Base-by-base conservation (phyloP, 371 early-diverging fungal species). In the Amoeboaphelidium protococcarum region DNA sequence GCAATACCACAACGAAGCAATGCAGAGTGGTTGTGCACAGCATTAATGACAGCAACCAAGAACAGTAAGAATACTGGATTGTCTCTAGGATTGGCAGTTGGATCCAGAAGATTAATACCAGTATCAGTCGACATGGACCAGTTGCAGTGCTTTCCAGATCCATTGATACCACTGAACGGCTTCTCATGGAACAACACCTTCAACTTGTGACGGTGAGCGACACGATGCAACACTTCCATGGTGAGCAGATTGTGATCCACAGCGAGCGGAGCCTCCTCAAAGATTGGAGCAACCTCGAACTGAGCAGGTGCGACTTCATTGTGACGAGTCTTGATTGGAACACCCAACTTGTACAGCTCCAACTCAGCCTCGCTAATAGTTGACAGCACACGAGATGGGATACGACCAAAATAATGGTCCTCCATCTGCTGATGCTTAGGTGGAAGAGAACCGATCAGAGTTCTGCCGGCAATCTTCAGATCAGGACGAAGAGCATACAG, bases 271-370 rank as follows among this genome's bases (percentile, higher is more conserved):
- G 90, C 75, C 62, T 88, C 90, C 67, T 95, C 92, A 54, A 90
- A 92, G 56, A 90, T 86, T 45, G 92, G 96, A 16, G 96, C 92
- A 44, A 88, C 65, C 66, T 95, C 92, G 54, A 89, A 95, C 71
- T 95, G 96, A 57, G 77, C 78, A 40, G 96, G 96, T 27, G 90
- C 92, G n/a, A 91, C 96, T 71, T 95, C 96, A 65, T 95, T 95
- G 73, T 95, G 96, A 50, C 91, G 76, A 27, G 96, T 95, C 78
- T 95, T 95, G 68, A 92, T 69, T 42, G 96, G 96, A 21, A 89
- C 85, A 61, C 96, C 96, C 50, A 92, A 69, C 50, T 78, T 77
- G 65, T 73, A 76, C 47, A 85, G 73, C 67, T 92, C 96, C 40
- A 82, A 66, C 58, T 92, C 96, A 50, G 78, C 66, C 65, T 95